Evolutionary conservation across 1,139 yeast genomes (phyloP), one percentile per base, ranked within the genome.

Genomic region (Yueomyces sp.): DNA sequence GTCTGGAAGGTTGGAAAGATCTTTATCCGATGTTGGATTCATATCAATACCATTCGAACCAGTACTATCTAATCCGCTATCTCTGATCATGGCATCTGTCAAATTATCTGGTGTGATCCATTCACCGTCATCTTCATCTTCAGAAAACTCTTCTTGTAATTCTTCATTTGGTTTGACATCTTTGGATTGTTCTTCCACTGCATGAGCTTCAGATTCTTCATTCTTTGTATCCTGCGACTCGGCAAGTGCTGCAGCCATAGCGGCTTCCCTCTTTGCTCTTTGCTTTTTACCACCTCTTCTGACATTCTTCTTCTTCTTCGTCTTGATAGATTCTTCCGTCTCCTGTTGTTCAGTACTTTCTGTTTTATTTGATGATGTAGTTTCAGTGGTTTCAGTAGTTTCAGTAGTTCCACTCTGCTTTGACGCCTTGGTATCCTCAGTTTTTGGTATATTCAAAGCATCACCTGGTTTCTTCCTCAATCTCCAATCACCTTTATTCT

Each of bases 91-190:
- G 43, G 76, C 78, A 52, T 81, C 85, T 39, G 74, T 70, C 38
- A 91, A 63, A 54, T 87, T 89, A 5, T 84, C 95, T 4, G 91
- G 82, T 0, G 96, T 86, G 54, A 91, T 93, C 98, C 98, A 91
- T 42, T 85, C 96, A 27, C 93, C 96, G 51, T 83, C 95, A 51
- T 82, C 93, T 6, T 36, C 74, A 19, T 66, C 77, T 25, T 70
- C 81, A 38, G 74, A 72, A 43, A 69, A 75, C 8, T 72, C 78
- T 48, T 72, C 78, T 1, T 54, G 52, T 7, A 61, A 53, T 27
- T 51, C 57, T 27, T 52, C 59, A 36, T 49, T 47, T n/a, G 41
- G 42, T 8, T 36, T 27, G 85, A 96, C 96, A 3, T n/a, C 34
- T 27, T 37, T 30, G 85, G 40, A 81, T 94, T 25, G 86, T 30